A percentile compares a stretch with the other conserved stretches of the same genome.
Conservation (phyloP, 768 basidiomycete genomes). For the Boletus pseudopeckii region DNA sequence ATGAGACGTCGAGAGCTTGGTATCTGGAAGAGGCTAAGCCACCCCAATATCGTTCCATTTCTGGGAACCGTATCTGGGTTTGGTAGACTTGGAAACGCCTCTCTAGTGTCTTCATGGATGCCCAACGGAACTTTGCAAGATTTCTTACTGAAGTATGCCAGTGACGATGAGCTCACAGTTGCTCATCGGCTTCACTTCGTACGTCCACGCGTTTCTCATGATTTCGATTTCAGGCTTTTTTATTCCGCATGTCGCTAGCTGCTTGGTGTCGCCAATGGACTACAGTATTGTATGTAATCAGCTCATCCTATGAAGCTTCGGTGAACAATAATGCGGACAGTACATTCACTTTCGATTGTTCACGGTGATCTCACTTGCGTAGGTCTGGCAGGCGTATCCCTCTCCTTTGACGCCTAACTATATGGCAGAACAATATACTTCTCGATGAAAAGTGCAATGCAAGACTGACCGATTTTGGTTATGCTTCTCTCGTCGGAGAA, state of each 20-base stretch:
- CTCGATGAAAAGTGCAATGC: slow-evolving; percentile 1
- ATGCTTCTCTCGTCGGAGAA: slow-evolving; percentile 6
- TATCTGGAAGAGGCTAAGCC: slow-evolving; percentile 8
- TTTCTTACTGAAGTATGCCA: not conserved
- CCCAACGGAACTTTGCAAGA: slow-evolving; percentile 7
- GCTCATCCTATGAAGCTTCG: not conserved
- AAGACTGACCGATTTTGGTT: slow-evolving; percentile 7
- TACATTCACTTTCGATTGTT: slow-evolving; percentile 4
- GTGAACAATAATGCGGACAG: not conserved
- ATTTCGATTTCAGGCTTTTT: not conserved
- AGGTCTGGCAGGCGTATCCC: not conserved
- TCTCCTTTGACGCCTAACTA: not conserved
- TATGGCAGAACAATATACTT: slow-evolving; percentile 6
- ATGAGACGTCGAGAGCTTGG: slow-evolving; percentile 14
- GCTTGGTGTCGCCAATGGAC: not conserved
- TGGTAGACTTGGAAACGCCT: slow-evolving; percentile 1
- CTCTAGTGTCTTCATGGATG: slow-evolving; percentile 12
- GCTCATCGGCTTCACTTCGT: slow-evolving; percentile 5
- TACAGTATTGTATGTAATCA: not conserved
- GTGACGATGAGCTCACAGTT: not conserved
- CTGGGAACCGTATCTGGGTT: slow-evolving; percentile 6
- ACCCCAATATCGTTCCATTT: slow-evolving; percentile 13
- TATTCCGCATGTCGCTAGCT: not conserved
- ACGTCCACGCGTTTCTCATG: not conserved
- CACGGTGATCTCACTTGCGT: slow-evolving; percentile 10